Evolutionary conservation across 1,284 basidiomycete genomes (phyloP).

Genomic region (Ustilago bromivora): DNA sequence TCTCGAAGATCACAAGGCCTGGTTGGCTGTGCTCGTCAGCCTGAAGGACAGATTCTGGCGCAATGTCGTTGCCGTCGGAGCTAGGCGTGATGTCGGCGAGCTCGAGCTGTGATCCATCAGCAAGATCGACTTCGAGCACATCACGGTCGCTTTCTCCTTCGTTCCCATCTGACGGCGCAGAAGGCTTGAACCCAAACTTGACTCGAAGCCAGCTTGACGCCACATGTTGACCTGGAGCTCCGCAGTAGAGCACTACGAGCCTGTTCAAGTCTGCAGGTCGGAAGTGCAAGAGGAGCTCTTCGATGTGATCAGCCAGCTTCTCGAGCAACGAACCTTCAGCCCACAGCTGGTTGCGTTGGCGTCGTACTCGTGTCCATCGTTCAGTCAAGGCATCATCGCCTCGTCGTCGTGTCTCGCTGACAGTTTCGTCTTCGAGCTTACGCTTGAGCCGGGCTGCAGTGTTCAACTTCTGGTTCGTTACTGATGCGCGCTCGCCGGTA

Average conservation of each 20-base stretch:
- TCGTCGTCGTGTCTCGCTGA: neutral
- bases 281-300: slow-evolving; percentile 39
- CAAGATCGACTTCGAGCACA: slow-evolving; percentile 33
- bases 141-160: slow-evolving; percentile 13
- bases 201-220: slow-evolving; percentile 51
- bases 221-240: slow-evolving; percentile 31
- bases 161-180: neutral
- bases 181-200: slow-evolving; percentile 42
- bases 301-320: slow-evolving; percentile 35
- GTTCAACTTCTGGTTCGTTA: neutral
- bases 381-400: slow-evolving; percentile 26
- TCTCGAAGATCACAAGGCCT: slow-evolving; percentile 49
- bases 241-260: slow-evolving; percentile 29
- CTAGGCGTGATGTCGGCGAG: slow-evolving; percentile 29
- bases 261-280: slow-evolving; percentile 32
- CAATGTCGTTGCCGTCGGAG: neutral
- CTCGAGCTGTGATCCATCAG: slow-evolving; percentile 38
- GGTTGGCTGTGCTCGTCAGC: slow-evolving; percentile 23
- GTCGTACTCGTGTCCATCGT: slow-evolving; percentile 19
- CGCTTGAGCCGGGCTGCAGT: slow-evolving; percentile 13
- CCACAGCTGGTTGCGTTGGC: slow-evolving; percentile 42
- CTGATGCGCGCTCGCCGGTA: slow-evolving; percentile 19
- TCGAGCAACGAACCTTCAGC: slow-evolving; percentile 35
- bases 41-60: slow-evolving; percentile 16
- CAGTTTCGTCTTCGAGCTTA: slow-evolving; percentile 22